Base-by-base conservation (phyloP, 805 yeast species). In the Wickerhamiella alocasiicola region DNA sequence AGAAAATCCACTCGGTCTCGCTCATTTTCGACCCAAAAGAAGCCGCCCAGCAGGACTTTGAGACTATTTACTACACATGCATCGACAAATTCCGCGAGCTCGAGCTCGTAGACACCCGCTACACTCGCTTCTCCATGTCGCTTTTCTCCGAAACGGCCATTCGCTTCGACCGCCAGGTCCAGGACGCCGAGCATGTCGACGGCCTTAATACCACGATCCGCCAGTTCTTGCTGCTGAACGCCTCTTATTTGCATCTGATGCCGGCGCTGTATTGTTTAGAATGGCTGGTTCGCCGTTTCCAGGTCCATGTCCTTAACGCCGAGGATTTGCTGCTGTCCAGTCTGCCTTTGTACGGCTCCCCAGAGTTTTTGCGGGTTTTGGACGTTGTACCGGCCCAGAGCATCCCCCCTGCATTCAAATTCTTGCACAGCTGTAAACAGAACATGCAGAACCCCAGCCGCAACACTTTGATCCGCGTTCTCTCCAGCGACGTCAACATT, bases 21-120 rank as follows among this genome's bases (percentile, higher is more conserved):
- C 72, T 91, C 48, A 71, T 91, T 20, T 87, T 79, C 58, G 93
- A 83, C 31, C 70, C 95, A 7, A 76, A 78, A 52, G 76, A 75
- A 46, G 98, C 98, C 13, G 82, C 93, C n/a, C 72, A 87, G 26
- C 97, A 91, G 64, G 98, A 91, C 58, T 87, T 74, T 54, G 95
- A 85, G 50, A 68, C 78, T 33, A 76, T 91, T 44, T 81, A 70
- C 54, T 71, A 76, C 39, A 72, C 72, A 42, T 79, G 91, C 2
- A 52, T 71, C 5, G 91, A 81, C 43, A 94, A 94, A 0, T 66
- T 87, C 33, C 75, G 72, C 23, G 87, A 81, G 50, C 65, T 91
- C 39, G 72, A 70, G 33, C 64, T 70, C 15, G 59, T 88, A 21
- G 96, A 91, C 54, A 66, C 71, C n/a, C 69, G 88, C 40, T 88